Evolutionary conservation across 768 basidiomycete species (phyloP).

Genomic region (Tylopilus balloui): DNA sequence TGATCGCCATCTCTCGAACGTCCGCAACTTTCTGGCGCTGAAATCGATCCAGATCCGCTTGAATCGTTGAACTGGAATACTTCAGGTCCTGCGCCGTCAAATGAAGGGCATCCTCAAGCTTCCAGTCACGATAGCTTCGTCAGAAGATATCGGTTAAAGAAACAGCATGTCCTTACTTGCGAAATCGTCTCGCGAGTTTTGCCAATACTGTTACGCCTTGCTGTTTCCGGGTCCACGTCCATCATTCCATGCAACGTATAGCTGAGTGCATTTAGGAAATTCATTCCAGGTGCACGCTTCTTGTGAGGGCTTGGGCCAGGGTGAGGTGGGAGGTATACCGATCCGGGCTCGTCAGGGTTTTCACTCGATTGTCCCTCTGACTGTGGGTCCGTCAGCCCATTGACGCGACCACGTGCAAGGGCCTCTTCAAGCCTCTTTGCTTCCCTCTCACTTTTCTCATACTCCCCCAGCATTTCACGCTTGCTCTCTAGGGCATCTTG

Average conservation of each 20-base stretch:
- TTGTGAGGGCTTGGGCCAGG: constrained; percentile 71
- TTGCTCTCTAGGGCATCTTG: constrained; percentile 85
- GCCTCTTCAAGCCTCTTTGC: constrained; percentile 87
- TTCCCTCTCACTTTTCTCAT: constrained; percentile 91
- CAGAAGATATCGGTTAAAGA: constrained; percentile 14
- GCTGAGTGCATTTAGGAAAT: constrained; percentile 83
- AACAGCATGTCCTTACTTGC: constrained; percentile 54
- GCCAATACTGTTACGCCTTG: constrained; percentile 85
- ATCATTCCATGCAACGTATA: constrained; percentile 98
- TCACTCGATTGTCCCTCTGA: constrained; percentile 34
- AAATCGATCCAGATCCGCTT: constrained; percentile 96
- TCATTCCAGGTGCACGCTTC: constrained; percentile 71
- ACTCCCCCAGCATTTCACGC: constrained; percentile 77
- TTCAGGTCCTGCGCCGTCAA: constrained; percentile 91
- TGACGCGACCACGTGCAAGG: constrained; percentile 54
- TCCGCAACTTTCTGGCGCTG: constrained; percentile 99
- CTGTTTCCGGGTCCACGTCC: constrained; percentile 97
- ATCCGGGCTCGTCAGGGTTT: constrained; percentile 38
- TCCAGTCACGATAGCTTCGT: constrained; percentile 18
- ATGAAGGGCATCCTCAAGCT: constrained; percentile 96
- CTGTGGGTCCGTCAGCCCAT: constrained; percentile 21
- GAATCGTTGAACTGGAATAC: constrained; percentile 93
- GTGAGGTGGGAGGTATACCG: constrained; percentile 65
- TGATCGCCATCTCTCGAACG: constrained; percentile 87
- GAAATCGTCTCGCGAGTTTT: constrained; percentile 94